A percentile compares a stretch with the other conserved stretches of the same genome.
phyloP scores from a whole-genome alignment of 1,284 basidiomycete genomes.

The Sanghuangporus baumii region DNA sequence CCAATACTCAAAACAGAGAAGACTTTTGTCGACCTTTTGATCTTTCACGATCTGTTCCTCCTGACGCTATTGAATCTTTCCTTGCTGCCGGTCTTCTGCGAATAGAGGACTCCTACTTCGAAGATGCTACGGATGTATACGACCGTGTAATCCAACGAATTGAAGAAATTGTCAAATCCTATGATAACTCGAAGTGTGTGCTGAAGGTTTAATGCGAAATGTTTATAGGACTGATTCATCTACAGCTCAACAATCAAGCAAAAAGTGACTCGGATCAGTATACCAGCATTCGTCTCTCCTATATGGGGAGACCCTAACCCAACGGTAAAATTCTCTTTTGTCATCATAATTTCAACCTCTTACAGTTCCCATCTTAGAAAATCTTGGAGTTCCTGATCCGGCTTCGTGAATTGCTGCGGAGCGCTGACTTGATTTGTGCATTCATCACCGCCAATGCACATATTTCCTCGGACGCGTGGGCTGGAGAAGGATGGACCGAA shows the following conservation, averaged over 20 bases:
- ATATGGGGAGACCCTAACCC: constrained; percentile 61
- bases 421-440: constrained; percentile 53
- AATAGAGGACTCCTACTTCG: constrained; percentile 1
- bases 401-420: constrained; percentile 42
- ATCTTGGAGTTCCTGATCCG: constrained; percentile 13
- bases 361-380: neutral
- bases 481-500: constrained; percentile 61
- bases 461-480: constrained; percentile 50
- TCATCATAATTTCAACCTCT: neutral
- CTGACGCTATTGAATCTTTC: neutral
- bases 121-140: neutral
- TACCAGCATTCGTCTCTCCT: constrained; percentile 67
- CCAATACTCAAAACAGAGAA: constrained; percentile 20
- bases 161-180: constrained; percentile 11
- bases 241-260: neutral
- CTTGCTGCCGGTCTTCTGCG: constrained; percentile 9
- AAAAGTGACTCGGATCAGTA: constrained; percentile 53
- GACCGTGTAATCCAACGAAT: neutral
- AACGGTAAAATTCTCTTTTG: constrained; percentile 38
- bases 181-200: constrained; percentile 1
- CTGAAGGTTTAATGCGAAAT: neutral
- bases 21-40: constrained; percentile 16
- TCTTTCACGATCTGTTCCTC: constrained; percentile 10
- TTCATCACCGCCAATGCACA: constrained; percentile 64
- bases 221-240: neutral